Percentiles rank a stretch among this genome's conserved stretches.
phyloP scores from a whole-genome alignment of 345 rosid species.

The Gossypium mustelinum region DNA sequence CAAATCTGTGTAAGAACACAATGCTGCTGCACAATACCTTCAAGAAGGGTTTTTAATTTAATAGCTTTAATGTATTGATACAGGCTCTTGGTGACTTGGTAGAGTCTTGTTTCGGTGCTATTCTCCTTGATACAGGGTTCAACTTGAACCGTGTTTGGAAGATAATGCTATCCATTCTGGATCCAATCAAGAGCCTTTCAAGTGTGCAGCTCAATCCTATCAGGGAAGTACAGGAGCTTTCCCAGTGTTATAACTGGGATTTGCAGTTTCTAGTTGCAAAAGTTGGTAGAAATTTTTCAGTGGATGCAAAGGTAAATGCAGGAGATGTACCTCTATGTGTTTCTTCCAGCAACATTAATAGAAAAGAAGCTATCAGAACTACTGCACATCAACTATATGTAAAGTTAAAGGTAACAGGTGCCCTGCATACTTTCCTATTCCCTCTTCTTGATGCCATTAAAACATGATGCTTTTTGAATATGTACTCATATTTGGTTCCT shows the following conservation, averaged over 20 bases:
- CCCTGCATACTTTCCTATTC: not conserved
- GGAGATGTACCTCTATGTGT: slow-evolving; percentile 32
- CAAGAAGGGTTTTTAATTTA: slow-evolving; percentile 9
- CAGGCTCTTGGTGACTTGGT: slow-evolving; percentile 93
- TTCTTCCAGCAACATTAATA: slow-evolving; percentile 50
- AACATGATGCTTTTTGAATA: slow-evolving; percentile 16
- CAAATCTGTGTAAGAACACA: not conserved
- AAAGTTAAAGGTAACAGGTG: slow-evolving; percentile 56
- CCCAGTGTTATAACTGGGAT: slow-evolving; percentile 57
- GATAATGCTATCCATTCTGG: slow-evolving; percentile 61
- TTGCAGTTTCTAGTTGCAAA: slow-evolving; percentile 26
- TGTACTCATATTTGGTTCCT: not conserved
- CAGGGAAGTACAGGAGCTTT: slow-evolving; percentile 66
- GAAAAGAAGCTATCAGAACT: slow-evolving; percentile 49
- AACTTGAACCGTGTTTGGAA: slow-evolving; percentile 66
- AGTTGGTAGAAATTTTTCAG: slow-evolving; percentile 39
- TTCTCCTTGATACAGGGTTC: slow-evolving; percentile 76
- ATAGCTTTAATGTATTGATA: slow-evolving; percentile 16
- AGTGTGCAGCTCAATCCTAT: slow-evolving; percentile 59
- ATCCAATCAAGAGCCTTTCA: slow-evolving; percentile 55
- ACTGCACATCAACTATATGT: slow-evolving; percentile 47
- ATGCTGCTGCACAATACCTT: not conserved
- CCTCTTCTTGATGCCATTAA: not conserved
- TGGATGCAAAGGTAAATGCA: slow-evolving; percentile 44
- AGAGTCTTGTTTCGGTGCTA: slow-evolving; percentile 80